Evolutionary conservation across 805 yeast genomes (phyloP), one percentile per base, ranked within the genome.

Genomic region (Candida dendrica): DNA sequence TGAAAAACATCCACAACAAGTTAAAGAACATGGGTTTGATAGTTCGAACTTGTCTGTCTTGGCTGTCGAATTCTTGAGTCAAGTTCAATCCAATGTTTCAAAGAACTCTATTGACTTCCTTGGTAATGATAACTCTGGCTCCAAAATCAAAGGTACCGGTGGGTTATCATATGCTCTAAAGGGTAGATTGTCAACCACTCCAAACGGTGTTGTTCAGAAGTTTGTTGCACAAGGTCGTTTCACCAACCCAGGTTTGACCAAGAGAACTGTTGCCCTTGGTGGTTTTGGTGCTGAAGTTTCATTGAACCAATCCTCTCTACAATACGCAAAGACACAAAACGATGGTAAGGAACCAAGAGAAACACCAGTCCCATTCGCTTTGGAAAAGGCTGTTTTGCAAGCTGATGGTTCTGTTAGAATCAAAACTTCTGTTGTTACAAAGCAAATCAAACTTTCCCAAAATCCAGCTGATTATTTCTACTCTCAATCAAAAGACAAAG

Each of bases 201-300:
- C 95, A 18, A 77, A 81, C 52, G 95, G 95, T 39, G 62, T 78
- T 19, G 65, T 72, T 37, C 60, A 64, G 11, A 74, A 72, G 22
- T 65, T 65, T 41, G 68, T 81, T 34, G 77, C 76, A 16, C 85
- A 89, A 14, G 95, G 91, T 45, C 77, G 95, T 68, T 63, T 77
- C 37, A 65, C 75, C 36, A 67, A 67, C 42, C 61, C 70, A 34
- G 62, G 66, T 47, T 68, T 59, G n/a, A 56, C 22, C 58, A 30
- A 61, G 62, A 39, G 45, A 29, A 40, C 40, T 2, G 65, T 65
- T 24, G 89, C 85, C 8, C 68, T 79, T 47, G 88, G 83, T 50
- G 85, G 79, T 6, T 70, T 74, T 44, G 63, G 68, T 16, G 65
- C 69, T 10, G 58, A 58, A 35, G 63, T 64, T 26, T 56, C 47